Conservation (phyloP, 2,329 filamentous ascomycete species). For the Fusarium setosum region DNA sequence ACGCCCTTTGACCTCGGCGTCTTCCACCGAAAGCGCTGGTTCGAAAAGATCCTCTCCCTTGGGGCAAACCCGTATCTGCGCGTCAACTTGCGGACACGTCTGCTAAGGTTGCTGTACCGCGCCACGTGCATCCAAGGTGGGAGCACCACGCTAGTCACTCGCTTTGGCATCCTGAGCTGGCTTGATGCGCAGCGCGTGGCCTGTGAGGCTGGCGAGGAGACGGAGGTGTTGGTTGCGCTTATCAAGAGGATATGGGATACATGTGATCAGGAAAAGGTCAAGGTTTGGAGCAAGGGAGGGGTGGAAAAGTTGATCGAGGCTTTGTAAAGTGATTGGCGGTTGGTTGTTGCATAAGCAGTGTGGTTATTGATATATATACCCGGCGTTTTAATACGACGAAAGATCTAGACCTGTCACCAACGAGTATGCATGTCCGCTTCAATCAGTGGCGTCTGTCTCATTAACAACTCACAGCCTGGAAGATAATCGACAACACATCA, state of each 20-base stretch:
- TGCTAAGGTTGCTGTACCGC: constrained; percentile 72
- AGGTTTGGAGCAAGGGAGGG: constrained; percentile 72
- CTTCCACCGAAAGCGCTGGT: constrained; percentile 72
- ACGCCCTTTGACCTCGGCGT: constrained; percentile 69
- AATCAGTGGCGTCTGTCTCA: too few species aligned
- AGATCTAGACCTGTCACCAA: too few species aligned
- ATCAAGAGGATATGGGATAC: constrained; percentile 70
- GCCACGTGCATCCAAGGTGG: constrained; percentile 76
- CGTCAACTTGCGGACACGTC: constrained; percentile 67
- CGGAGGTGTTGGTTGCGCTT: constrained; percentile 64
- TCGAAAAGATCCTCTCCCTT: constrained; percentile 79
- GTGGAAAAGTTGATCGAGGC: constrained; percentile 44
- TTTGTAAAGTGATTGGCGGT: constrained; percentile 8
- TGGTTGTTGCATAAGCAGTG: not conserved
- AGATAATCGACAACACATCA: too few species aligned
- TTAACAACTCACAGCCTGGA: too few species aligned
- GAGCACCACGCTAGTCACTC: constrained; percentile 83
- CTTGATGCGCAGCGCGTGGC: constrained; percentile 69
- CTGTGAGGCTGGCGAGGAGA: constrained; percentile 55
- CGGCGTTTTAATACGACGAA: constrained; percentile 21
- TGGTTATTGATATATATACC: constrained; percentile 30
- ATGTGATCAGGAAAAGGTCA: constrained; percentile 74
- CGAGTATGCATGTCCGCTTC: too few species aligned
- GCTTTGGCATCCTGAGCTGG: constrained; percentile 82
- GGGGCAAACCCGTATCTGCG: constrained; percentile 75